A percentile compares a stretch with the other conserved stretches of the same genome.
Conservation (phyloP, 805 yeast genomes). For the Saccharomycopsis babjevae region DNA sequence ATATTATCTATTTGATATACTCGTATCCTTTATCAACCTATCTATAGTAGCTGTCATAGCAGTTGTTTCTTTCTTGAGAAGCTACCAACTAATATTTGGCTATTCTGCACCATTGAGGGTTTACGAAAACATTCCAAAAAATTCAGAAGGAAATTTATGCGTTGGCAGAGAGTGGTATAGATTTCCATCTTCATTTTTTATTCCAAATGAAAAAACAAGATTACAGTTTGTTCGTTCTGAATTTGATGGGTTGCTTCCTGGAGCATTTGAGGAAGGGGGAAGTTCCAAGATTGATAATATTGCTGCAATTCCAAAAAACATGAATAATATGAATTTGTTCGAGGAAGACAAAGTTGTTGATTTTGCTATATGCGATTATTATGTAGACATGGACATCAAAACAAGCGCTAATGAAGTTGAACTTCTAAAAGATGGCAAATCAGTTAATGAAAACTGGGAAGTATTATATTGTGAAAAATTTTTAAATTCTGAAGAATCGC, state of each 20-base stretch:
- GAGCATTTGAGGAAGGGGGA: slow-evolving; percentile 64
- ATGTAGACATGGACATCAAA: slow-evolving; percentile 51
- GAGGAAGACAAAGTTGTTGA: slow-evolving; percentile 46
- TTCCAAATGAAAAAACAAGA: slow-evolving; percentile 48
- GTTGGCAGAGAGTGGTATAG: slow-evolving; percentile 95
- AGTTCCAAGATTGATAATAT: slow-evolving; percentile 27
- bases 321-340: slow-evolving; percentile 68
- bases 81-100: slow-evolving; percentile 48
- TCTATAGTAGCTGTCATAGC: slow-evolving; percentile 10
- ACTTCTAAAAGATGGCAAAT: background rate
- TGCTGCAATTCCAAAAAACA: slow-evolving; percentile 44
- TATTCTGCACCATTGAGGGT: slow-evolving; percentile 66
- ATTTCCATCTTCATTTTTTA: slow-evolving; percentile 78
- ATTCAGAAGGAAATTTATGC: slow-evolving; percentile 47
- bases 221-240: slow-evolving; percentile 64
- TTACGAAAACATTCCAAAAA: slow-evolving; percentile 34
- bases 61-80: slow-evolving; percentile 38
- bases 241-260: slow-evolving; percentile 82
- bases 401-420: slow-evolving; percentile 39
- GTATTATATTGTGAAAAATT: slow-evolving; percentile 37
- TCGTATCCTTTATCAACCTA: background rate
- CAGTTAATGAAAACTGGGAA: slow-evolving; percentile 35
- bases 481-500: slow-evolving; percentile 43
- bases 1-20: background rate
- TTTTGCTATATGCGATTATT: slow-evolving; percentile 51